These are phyloP conservation scores for Chalciporus chontae DNA, from an alignment of 768 basidiomycete species.

Conservation along the genomic window DNA sequence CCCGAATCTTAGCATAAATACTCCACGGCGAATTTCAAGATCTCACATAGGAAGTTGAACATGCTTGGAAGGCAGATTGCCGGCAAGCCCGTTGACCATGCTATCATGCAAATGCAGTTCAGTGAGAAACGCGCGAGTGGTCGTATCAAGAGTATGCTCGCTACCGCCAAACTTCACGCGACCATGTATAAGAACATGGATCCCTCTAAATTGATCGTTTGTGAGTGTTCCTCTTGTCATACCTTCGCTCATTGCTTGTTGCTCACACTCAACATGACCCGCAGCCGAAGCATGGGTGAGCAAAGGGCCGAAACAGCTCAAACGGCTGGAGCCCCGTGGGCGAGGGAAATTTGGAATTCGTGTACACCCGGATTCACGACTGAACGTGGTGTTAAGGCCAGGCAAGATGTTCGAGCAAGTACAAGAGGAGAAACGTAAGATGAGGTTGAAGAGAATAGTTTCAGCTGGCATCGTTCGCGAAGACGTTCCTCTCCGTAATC, in stretches of 20 bases:
- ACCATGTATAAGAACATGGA: slow-evolving; percentile 71
- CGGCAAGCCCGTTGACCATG: slow-evolving; percentile 89
- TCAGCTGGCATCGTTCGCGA: slow-evolving; percentile 80
- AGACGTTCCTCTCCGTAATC: slow-evolving; percentile 74
- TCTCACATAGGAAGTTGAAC: slow-evolving; percentile 91
- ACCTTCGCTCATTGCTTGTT: background rate
- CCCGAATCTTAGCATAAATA: slow-evolving; percentile 71
- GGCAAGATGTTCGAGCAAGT: slow-evolving; percentile 75
- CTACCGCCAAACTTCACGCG: slow-evolving; percentile 84
- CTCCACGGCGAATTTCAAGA: slow-evolving; percentile 89
- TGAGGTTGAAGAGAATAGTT: slow-evolving; percentile 72
- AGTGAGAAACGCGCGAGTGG: slow-evolving; percentile 87
- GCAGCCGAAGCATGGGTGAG: slow-evolving; percentile 93
- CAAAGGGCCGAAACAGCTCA: slow-evolving; percentile 65
- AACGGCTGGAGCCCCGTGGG: slow-evolving; percentile 77
- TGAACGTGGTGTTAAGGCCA: slow-evolving; percentile 76
- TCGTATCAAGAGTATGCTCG: slow-evolving; percentile 86
- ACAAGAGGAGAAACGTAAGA: slow-evolving; percentile 56
- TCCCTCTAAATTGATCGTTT: slow-evolving; percentile 69
- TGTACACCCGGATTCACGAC: slow-evolving; percentile 67
- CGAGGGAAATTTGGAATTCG: slow-evolving; percentile 79
- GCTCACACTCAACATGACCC: slow-evolving; percentile 3
- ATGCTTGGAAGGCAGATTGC: slow-evolving; percentile 83
- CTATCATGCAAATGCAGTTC: slow-evolving; percentile 96
- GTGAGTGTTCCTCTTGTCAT: slow-evolving; percentile 44